Evolutionary conservation across 169 alveolate genomes (phyloP), one percentile per base, ranked within the genome.

Genomic region (Cryptosporidium felis): DNA sequence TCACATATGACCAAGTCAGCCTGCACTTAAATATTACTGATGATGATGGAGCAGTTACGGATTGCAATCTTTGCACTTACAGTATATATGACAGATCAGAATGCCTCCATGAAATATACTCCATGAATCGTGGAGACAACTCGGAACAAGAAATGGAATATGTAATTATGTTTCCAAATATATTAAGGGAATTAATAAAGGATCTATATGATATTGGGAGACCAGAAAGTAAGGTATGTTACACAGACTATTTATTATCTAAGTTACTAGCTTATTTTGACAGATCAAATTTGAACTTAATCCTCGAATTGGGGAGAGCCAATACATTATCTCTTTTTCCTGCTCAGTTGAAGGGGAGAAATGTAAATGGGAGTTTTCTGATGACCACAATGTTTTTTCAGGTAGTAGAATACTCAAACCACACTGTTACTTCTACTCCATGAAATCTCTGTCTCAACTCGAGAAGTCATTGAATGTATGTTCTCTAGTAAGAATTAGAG

Each of bases 331-430:
- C n/a, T 74, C 85, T 9, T 74, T 74, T 18, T 74, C 85, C 5
- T 74, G 85, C 18, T 38, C 49, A 6, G 74, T 74, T 5, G 85
- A 74, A 40, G 85, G 85, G 28, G 66, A 74, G 41, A 67, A 74
- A 56, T 74, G 85, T 74, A n/a, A 36, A 6, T 74, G 85, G 85
- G 85, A 74, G 40, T 40, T 74, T 21, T 74, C 67, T 18, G 85
- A 74, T 53, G 67, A 74, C 41, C 85, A 74, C 58, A 74, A 18
- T 53, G 85, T 74, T 9, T 74, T 74, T 14, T 1, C 85, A 0
- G 74, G 85, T 0, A 26, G 67, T 18, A 74, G 9, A 34, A 53
- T 74, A 10, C 30, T 6, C 28, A 12, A 74, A 60, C 23, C 14
- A 40, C 67, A 74, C 16, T 23, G 32, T 42, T 32, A 46, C 14